Evolutionary conservation across 495 filamentous ascomycete genomes (phyloP), one percentile per base, ranked within the genome.

Genomic region (Aspergillus heteromorphus): DNA sequence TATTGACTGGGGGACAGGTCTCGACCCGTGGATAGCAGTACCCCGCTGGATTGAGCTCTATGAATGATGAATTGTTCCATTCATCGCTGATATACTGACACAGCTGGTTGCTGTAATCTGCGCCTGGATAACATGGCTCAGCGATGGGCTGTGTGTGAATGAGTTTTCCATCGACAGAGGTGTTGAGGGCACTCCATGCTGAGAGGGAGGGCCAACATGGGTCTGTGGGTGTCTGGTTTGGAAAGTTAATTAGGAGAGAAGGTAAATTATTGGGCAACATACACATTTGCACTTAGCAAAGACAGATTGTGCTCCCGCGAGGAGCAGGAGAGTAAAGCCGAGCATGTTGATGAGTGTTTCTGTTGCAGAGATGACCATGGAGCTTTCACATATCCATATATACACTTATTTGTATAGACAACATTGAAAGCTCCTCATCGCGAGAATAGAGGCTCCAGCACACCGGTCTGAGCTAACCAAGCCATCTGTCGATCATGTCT

Each of bases 171-270:
- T 55, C 51, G 14, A 78, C 45, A 0, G 72, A 62, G 19, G 43
- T 23, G 49, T 78, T 78, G 31, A 79, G 60, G 0, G 50, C 36
- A 10, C 48, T 23, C 75, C 75, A 79, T 34, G 61, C 58, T 11
- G 40, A 27, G 19, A 49, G 34, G 4, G 68, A 63, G 4, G 76
- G 76, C 76, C 76, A 79, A 56, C 67, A 68, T 23, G 54, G 38
- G 45, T 79, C 74, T 1, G 25, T 36, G 18, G 51, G 51, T 2
- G 42, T 47, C 50, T 52, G 6, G 25, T 18, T 40, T 14, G n/a
- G 14, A 8, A 9, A n/a, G 30, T 51, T 36, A 36, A 10, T 6
- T 30, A 30, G 8, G 13, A 14, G 13, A 14, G 9, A 10, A 6
- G 9, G 13, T 38, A 13, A 4, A 38, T 1, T 9, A 14, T 13